Evolutionary conservation across 805 yeast genomes (phyloP).

Genomic region (Diddensiella santjacobensis): DNA sequence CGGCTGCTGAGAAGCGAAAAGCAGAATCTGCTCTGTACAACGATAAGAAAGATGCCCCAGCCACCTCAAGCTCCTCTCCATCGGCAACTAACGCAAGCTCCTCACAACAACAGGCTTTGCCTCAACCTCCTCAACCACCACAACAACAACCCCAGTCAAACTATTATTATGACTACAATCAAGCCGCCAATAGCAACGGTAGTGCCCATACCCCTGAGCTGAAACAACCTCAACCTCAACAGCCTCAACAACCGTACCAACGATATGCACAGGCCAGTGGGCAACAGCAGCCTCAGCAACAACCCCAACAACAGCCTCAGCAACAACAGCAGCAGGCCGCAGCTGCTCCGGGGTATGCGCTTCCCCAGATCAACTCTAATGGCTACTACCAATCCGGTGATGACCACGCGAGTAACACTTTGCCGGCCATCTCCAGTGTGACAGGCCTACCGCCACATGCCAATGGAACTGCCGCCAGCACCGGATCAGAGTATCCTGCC

Average conservation of each 20-base stretch:
- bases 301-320: conserved; percentile 2
- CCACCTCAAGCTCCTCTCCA: conserved; percentile 8
- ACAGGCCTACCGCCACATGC: conserved; percentile 17
- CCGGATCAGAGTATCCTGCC: conserved; percentile 17
- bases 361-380: conserved; percentile 18
- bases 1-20: conserved; percentile 32
- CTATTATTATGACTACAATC: conserved; percentile 7
- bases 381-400: conserved; percentile 15
- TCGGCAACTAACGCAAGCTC: conserved; percentile 4
- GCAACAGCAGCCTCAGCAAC: conserved; percentile 3
- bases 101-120: background rate
- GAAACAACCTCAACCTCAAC: conserved; percentile 17
- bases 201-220: conserved; percentile 1
- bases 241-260: conserved; percentile 11
- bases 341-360: conserved; percentile 4
- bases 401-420: conserved; percentile 7
- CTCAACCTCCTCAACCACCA: background rate
- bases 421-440: background rate
- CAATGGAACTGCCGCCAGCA: conserved; percentile 12
- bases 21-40: conserved; percentile 15
- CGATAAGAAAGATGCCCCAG: conserved; percentile 7
- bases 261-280: conserved; percentile 2
- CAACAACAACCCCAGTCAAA: conserved; percentile 3
- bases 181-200: background rate
- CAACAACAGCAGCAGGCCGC: conserved; percentile 1